These are phyloP conservation scores for Geranium rotundifolium DNA, from an alignment of 345 rosid genomes.

Conservation along the genomic window DNA sequence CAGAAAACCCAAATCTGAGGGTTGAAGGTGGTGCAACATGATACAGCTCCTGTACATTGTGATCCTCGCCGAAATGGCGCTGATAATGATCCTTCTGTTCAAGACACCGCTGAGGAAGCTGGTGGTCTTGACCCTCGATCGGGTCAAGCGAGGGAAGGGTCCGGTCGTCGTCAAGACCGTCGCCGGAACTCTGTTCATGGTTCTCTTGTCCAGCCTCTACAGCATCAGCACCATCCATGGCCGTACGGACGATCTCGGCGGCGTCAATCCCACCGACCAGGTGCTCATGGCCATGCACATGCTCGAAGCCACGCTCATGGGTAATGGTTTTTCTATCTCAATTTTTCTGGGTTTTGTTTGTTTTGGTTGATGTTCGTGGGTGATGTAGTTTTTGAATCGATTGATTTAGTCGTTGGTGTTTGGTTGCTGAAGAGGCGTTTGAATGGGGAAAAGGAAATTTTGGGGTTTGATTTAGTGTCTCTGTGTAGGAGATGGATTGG, in stretches of 20 bases:
- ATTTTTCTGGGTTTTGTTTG: neutral
- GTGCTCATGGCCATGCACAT: slow-evolving; percentile 58
- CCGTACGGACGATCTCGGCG: slow-evolving; percentile 41
- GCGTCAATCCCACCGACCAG: slow-evolving; percentile 69
- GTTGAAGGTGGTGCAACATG: slow-evolving; percentile 22
- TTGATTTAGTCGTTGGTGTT: neutral
- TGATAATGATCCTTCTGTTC: slow-evolving; percentile 58
- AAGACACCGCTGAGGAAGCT: slow-evolving; percentile 69
- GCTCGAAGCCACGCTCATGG: slow-evolving; percentile 87
- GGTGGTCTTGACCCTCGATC: slow-evolving; percentile 52
- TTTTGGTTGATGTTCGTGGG: neutral
- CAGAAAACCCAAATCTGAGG: neutral
- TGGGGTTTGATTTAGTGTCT: neutral
- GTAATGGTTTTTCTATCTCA: slow-evolving; percentile 14
- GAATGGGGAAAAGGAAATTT: neutral
- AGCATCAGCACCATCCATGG: slow-evolving; percentile 46
- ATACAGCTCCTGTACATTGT: slow-evolving; percentile 58
- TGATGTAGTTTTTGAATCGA: too few relatives aligned
- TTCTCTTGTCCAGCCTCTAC: slow-evolving; percentile 51
- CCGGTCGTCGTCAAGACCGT: slow-evolving; percentile 68
- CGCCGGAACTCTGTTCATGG: slow-evolving; percentile 43
- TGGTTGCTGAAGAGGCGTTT: neutral
- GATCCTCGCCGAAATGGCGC: slow-evolving; percentile 47
- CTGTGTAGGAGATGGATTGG: too few relatives aligned
- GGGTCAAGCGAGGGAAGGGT: slow-evolving; percentile 70